A percentile compares a stretch with the other conserved stretches of the same genome.
Conservation (phyloP, 768 basidiomycete species). For the Naganishia vaughanmartiniae region DNA sequence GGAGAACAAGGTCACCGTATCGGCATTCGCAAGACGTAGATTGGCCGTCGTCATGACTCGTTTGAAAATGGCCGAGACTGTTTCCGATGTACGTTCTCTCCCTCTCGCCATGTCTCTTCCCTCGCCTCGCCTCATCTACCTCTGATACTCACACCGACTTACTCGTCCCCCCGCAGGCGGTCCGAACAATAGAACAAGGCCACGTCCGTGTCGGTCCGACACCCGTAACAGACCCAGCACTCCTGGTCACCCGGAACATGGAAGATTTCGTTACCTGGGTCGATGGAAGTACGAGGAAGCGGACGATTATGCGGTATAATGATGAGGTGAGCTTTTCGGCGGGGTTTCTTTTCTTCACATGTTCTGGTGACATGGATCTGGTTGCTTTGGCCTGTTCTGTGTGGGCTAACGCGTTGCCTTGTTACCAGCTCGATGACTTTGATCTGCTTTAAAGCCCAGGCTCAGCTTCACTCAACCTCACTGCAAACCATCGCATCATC, state of each 20-base stretch:
- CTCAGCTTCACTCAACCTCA: too few species aligned
- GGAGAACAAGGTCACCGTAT: slow-evolving; percentile 89
- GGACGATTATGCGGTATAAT: slow-evolving; percentile 92
- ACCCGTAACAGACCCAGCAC: slow-evolving; percentile 92
- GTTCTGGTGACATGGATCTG: slow-evolving; percentile 21
- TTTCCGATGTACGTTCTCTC: slow-evolving; percentile 71
- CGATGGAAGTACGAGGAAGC: slow-evolving; percentile 92
- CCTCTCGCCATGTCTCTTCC: neutral
- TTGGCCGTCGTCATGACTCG: slow-evolving; percentile 89
- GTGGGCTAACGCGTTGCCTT: neutral
- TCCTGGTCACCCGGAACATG: slow-evolving; percentile 93
- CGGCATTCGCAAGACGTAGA: slow-evolving; percentile 86
- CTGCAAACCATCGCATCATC: too few species aligned
- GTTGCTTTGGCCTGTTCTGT: neutral
- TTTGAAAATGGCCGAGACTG: slow-evolving; percentile 91
- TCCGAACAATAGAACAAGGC: slow-evolving; percentile 95
- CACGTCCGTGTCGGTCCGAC: slow-evolving; percentile 96
- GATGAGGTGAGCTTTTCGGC: slow-evolving; percentile 66
- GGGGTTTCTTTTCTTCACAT: neutral
- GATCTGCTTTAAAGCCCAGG: slow-evolving; percentile 75
- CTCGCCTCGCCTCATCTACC: too few species aligned
- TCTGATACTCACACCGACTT: too few species aligned
- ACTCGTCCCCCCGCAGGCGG: slow-evolving; percentile 62
- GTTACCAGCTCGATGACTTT: slow-evolving; percentile 80
- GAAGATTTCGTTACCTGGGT: slow-evolving; percentile 99